A percentile compares a stretch with the other conserved stretches of the same genome.
Conservation (phyloP, 2,329 filamentous ascomycete genomes). For the Diaporthe sp. region DNA sequence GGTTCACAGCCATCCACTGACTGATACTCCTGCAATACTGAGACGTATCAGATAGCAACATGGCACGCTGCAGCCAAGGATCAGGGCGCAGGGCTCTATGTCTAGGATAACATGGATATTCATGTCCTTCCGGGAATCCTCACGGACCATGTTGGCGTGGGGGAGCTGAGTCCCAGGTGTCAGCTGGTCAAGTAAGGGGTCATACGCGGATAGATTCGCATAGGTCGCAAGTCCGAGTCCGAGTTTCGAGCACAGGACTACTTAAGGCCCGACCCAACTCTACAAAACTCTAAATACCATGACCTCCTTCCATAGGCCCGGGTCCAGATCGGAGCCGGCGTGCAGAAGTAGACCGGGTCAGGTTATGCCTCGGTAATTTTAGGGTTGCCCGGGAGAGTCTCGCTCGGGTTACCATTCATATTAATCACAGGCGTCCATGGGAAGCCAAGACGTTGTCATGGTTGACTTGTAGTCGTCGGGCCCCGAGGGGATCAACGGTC, state of each 20-base stretch:
- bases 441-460: neutral
- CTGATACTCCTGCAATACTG: neutral
- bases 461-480: neutral
- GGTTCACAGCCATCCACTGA: neutral
- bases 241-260: neutral
- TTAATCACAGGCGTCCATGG: neutral
- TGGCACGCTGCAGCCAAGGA: neutral
- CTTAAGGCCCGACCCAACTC: neutral
- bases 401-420: neutral
- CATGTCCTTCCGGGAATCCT: too few species aligned
- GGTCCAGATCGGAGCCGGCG: neutral
- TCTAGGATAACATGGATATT: neutral
- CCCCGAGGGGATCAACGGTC: neutral
- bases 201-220: neutral
- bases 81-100: neutral
- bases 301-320: neutral
- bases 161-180: neutral
- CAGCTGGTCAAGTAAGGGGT: neutral
- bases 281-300: neutral
- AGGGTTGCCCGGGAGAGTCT: neutral
- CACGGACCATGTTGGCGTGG: neutral
- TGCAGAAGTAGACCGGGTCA: conserved; percentile 1
- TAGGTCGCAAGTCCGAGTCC: neutral
- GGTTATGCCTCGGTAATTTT: too few species aligned
- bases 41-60: neutral